A percentile compares a stretch with the other conserved stretches of the same genome.
These are phyloP conservation scores for Chlamydomonas incerta DNA, from an alignment of 139 green algal genomes.

Conservation along the genomic window DNA sequence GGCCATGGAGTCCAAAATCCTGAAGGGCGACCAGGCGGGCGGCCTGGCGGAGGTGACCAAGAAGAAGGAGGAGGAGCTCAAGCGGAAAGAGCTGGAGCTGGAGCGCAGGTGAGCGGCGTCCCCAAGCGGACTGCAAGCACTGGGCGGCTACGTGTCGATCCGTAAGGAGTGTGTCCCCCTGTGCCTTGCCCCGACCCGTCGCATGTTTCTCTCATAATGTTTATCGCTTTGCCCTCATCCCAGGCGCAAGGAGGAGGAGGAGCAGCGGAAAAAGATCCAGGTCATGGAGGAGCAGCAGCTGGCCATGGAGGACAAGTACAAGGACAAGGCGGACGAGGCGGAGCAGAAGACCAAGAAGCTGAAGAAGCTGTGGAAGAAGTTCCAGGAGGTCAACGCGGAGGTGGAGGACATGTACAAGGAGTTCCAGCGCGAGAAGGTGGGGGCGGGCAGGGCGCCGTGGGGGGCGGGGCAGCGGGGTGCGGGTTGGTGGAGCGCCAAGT, in stretches of 20 bases:
- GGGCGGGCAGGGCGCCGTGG: neutral
- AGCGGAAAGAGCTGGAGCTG: conserved; percentile 64
- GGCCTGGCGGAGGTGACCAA: conserved; percentile 68
- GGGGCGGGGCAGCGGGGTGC: too few species aligned
- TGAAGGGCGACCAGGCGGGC: conserved; percentile 70
- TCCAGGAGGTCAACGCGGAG: conserved; percentile 67
- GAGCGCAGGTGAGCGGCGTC: conserved; percentile 37
- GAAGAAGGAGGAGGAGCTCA: conserved; percentile 75
- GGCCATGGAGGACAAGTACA: conserved; percentile 70
- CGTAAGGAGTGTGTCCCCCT: too few species aligned
- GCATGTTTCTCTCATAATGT: neutral
- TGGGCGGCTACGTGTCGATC: too few species aligned
- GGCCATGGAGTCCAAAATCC: conserved; percentile 81
- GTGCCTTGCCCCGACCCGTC: too few species aligned
- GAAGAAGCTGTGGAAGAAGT: conserved; percentile 75
- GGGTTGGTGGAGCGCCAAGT: too few species aligned
- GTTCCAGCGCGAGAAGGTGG: conserved; percentile 75
- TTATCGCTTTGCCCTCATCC: neutral
- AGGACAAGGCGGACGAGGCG: conserved; percentile 77
- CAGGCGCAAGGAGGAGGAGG: conserved; percentile 64
- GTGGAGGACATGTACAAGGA: conserved; percentile 76
- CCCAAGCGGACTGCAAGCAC: neutral
- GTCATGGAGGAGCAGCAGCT: conserved; percentile 73
- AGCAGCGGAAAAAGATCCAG: conserved; percentile 60
- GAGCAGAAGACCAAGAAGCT: conserved; percentile 81